Conservation (phyloP, 2,329 filamentous ascomycete genomes). For the Aspergillus sp. region DNA sequence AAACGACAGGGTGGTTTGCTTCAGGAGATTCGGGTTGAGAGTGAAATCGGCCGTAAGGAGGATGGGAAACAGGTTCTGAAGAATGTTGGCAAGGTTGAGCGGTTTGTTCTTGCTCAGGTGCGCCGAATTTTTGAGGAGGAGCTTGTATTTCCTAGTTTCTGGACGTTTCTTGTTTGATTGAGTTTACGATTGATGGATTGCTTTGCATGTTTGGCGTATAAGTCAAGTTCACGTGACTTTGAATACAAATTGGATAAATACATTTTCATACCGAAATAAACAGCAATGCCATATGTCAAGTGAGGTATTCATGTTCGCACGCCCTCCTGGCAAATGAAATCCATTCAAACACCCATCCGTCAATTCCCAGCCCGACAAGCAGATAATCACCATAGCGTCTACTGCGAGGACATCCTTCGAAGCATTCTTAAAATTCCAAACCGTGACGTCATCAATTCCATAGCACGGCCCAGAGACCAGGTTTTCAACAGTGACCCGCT, state of each 20-base stretch:
- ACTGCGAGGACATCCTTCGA: neutral
- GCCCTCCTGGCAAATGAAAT: no score
- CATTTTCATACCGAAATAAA: no score
- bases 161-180: conserved; percentile 84
- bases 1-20: conserved; percentile 65
- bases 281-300: no score
- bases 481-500: no score
- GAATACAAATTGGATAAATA: neutral
- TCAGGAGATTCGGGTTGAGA: conserved; percentile 92
- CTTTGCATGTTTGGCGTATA: neutral
- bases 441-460: neutral
- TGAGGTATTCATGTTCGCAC: no score
- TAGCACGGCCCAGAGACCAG: neutral
- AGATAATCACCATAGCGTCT: neutral
- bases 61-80: conserved; percentile 90
- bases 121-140: conserved; percentile 97
- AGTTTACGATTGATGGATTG: neutral
- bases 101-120: conserved; percentile 94
- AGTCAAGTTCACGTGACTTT: neutral
- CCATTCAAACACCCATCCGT: no score
- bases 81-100: conserved; percentile 97
- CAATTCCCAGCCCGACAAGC: neutral
- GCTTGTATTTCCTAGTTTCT: conserved; percentile 96
- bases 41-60: conserved; percentile 90
- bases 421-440: neutral